phyloP scores from a whole-genome alignment of 2,329 filamentous ascomycete species.

The Colletotrichum liriopes region DNA sequence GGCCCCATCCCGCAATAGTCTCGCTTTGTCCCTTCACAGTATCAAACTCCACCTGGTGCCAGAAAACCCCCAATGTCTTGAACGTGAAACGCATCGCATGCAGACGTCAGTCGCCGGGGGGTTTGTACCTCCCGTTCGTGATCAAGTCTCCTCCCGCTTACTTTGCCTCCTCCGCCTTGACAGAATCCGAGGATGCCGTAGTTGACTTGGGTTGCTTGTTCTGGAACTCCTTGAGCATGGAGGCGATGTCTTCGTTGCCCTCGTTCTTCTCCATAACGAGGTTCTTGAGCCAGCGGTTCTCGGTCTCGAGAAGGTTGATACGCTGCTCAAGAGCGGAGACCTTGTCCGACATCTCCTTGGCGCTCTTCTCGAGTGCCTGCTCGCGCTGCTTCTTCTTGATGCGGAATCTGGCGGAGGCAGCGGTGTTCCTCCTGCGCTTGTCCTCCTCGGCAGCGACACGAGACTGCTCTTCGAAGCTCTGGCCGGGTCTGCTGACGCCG shows the following conservation, averaged over 20 bases:
- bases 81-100: conserved; percentile 26
- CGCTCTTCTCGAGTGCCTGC: conserved; percentile 84
- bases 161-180: conserved; percentile 26
- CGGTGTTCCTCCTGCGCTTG: conserved; percentile 90
- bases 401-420: conserved; percentile 89
- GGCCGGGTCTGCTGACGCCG: conserved; percentile 57
- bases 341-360: conserved; percentile 88
- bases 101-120: neutral
- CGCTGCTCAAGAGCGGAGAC: conserved; percentile 80
- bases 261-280: conserved; percentile 87
- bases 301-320: conserved; percentile 84
- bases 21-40: neutral
- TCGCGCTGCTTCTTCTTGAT: conserved; percentile 98
- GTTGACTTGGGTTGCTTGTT: conserved; percentile 51
- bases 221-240: conserved; percentile 67
- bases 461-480: conserved; percentile 79
- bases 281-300: conserved; percentile 87
- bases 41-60: conserved; percentile 24
- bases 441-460: conserved; percentile 88
- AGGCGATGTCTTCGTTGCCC: conserved; percentile 67
- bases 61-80: conserved; percentile 13
- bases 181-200: conserved; percentile 14
- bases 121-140: neutral
- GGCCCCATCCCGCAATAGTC: neutral
- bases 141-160: neutral